phyloP scores from a whole-genome alignment of 345 rosid species.

The Gossypium ekmanianum region DNA sequence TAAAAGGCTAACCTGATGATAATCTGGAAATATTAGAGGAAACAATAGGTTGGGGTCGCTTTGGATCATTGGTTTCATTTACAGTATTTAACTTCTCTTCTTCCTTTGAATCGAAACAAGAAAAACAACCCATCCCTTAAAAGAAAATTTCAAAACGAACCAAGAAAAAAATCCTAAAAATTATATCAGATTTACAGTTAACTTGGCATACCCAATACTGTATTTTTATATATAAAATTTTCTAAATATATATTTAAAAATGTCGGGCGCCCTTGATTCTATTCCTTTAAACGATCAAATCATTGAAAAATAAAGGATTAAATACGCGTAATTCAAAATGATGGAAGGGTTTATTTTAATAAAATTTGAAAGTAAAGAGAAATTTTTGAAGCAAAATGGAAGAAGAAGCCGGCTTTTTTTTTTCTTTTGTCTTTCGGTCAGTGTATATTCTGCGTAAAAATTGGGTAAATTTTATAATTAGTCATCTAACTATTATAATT shows the following conservation, averaged over 20 bases:
- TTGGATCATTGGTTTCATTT: conserved; percentile 50
- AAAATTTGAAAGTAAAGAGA: neutral
- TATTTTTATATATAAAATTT: neutral
- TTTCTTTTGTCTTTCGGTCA: too few species aligned
- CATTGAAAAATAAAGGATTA: neutral
- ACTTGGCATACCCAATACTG: neutral
- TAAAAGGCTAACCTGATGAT: conserved; percentile 57
- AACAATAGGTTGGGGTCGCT: conserved; percentile 41
- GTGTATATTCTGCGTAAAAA: too few species aligned
- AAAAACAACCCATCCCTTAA: conserved; percentile 79
- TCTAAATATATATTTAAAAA: neutral
- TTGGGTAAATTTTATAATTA: too few species aligned
- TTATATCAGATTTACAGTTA: conserved; percentile 12
- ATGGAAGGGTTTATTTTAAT: neutral
- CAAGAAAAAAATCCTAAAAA: conserved; percentile 12
- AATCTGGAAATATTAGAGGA: conserved; percentile 61
- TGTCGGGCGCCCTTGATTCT: neutral
- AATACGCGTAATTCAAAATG: neutral
- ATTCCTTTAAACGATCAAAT: neutral
- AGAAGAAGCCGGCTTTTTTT: neutral
- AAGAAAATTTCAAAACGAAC: conserved; percentile 16
- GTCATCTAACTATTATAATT: too few species aligned
- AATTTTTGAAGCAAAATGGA: neutral
- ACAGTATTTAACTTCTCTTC: conserved; percentile 69
- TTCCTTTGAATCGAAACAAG: conserved; percentile 87